phyloP scores from a whole-genome alignment of 176 grass and related monocot species.

The Carex parvula region DNA sequence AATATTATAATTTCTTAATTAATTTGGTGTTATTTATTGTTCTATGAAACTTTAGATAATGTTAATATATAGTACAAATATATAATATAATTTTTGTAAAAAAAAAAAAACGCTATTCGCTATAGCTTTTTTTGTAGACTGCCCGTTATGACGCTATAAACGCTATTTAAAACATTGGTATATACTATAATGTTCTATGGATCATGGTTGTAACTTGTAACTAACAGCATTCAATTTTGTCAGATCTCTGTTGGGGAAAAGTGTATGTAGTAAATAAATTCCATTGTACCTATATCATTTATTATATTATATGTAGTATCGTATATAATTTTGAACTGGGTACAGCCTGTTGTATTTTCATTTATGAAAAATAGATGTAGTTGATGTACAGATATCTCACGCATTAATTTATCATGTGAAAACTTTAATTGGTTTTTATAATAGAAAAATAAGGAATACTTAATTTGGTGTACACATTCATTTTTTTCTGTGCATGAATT shows the following conservation, averaged over 20 bases:
- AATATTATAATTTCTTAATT: too few relatives aligned
- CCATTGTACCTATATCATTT: neutral
- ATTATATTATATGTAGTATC: neutral
- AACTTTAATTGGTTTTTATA: neutral
- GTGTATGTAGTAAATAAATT: neutral
- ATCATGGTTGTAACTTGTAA: neutral
- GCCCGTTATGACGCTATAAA: too few relatives aligned
- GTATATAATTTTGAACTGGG: too few relatives aligned
- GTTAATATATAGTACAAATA: too few relatives aligned
- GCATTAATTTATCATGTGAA: neutral
- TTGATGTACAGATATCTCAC: neutral
- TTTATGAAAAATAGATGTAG: neutral
- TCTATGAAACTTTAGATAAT: too few relatives aligned
- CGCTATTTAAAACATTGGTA: too few relatives aligned
- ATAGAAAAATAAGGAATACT: neutral
- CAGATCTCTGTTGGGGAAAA: neutral
- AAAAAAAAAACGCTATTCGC: too few relatives aligned
- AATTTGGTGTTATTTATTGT: too few relatives aligned
- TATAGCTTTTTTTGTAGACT: too few relatives aligned
- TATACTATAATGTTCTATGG: neutral
- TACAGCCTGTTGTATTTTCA: neutral
- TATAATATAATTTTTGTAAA: too few relatives aligned
- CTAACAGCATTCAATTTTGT: neutral
- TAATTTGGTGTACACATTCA: too few relatives aligned
- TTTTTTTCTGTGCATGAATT: neutral